These are phyloP conservation scores for Cardamine occulta DNA, from an alignment of 345 rosid species.

Conservation along the genomic window DNA sequence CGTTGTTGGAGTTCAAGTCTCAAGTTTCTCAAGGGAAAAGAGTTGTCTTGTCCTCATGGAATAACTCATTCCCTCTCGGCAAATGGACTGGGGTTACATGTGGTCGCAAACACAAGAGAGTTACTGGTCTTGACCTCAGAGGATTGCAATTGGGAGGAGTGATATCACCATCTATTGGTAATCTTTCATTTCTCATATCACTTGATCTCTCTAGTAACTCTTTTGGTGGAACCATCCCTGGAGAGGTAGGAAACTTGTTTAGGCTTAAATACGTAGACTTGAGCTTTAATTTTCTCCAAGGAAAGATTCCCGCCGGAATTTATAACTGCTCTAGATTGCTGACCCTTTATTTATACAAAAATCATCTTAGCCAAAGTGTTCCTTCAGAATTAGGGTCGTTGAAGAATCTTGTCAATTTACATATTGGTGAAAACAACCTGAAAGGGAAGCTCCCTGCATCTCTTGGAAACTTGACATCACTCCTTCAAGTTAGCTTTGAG, in stretches of 20 bases:
- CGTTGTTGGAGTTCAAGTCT: constrained; percentile 34
- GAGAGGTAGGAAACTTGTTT: constrained; percentile 23
- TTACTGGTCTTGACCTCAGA: neutral
- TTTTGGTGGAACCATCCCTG: constrained; percentile 29
- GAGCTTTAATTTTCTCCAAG: neutral
- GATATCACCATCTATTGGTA: constrained; percentile 40
- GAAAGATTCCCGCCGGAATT: neutral
- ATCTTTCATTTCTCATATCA: constrained; percentile 14
- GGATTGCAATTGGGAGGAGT: constrained; percentile 25
- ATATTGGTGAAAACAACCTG: neutral
- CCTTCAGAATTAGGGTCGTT: constrained; percentile 27
- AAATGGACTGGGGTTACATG: constrained; percentile 43
- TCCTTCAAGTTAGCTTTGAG: neutral
- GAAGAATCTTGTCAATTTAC: neutral
- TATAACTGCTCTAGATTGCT: constrained; percentile 28
- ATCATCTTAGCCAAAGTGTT: constrained; percentile 1
- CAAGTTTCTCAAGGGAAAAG: constrained; percentile 5
- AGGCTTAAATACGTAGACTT: neutral
- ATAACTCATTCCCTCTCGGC: constrained; percentile 42
- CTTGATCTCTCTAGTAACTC: constrained; percentile 10
- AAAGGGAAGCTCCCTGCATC: constrained; percentile 26
- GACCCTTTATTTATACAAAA: too few relatives aligned
- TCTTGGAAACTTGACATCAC: constrained; percentile 32
- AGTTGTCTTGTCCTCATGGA: constrained; percentile 41
- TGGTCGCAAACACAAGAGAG: constrained; percentile 38